Conservation (phyloP, 345 rosid species). For the Populus pruinosa region DNA sequence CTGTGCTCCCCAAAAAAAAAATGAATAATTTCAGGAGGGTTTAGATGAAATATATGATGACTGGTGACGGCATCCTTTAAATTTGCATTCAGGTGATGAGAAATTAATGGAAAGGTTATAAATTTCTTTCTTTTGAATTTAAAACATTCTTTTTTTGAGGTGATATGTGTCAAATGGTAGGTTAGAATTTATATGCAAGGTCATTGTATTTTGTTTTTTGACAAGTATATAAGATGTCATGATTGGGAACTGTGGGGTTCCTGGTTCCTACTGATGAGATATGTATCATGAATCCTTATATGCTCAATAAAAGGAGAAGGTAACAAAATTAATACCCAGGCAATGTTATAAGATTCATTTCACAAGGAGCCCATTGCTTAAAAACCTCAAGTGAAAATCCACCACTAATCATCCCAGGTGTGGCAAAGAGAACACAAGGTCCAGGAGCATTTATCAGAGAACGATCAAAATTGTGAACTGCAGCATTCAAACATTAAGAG, state of each 20-base stretch:
- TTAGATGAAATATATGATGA: too few relatives aligned
- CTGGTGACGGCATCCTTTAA: too few relatives aligned
- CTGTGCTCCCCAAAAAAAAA: neutral
- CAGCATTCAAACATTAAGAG: constrained; percentile 17
- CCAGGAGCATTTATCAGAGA: constrained; percentile 80
- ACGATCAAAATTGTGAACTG: constrained; percentile 77
- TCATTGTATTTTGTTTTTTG: neutral
- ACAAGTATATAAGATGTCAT: neutral
- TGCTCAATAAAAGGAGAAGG: neutral
- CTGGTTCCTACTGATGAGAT: neutral
- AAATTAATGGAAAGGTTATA: too few relatives aligned
- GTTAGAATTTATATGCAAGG: neutral
- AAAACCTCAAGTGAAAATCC: constrained; percentile 96
- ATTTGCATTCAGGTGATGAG: too few relatives aligned
- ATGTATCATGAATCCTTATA: neutral
- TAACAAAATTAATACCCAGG: constrained; percentile 63
- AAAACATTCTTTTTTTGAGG: neutral
- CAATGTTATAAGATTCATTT: constrained; percentile 68
- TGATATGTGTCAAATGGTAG: neutral
- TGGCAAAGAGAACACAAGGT: constrained; percentile 97
- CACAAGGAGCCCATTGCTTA: constrained; percentile 92
- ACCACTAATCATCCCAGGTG: constrained; percentile 96
- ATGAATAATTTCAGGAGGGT: neutral
- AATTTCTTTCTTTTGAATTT: too few relatives aligned
- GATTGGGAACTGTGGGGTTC: neutral